Conservation (phyloP, 495 filamentous ascomycete species). For the Diplogelasinospora grovesii region DNA sequence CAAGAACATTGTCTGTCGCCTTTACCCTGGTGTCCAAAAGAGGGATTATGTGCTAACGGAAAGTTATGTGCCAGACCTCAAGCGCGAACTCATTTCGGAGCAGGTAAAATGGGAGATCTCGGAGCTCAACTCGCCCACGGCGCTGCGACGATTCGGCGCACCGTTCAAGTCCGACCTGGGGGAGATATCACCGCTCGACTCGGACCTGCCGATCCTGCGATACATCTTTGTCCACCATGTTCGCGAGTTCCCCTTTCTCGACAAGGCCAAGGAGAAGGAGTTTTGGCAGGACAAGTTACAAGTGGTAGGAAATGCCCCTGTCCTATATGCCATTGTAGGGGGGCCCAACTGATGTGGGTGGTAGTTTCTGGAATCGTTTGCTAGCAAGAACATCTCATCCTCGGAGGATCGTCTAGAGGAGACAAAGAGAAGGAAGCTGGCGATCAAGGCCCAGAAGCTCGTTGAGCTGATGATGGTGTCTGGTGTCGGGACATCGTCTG, state of each 20-base stretch:
- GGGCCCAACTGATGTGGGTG: conserved; percentile 7
- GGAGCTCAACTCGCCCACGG: conserved; percentile 90
- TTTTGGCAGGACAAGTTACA: conserved; percentile 99
- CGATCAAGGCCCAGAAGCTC: conserved; percentile 86
- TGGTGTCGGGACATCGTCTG: conserved; percentile 88
- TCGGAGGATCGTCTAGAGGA: conserved; percentile 94
- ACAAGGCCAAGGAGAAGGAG: conserved; percentile 93
- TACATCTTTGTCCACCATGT: conserved; percentile 99
- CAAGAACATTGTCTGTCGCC: conserved; percentile 85
- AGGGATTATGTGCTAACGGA: no score
- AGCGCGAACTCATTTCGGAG: conserved; percentile 85
- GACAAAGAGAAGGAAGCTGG: conserved; percentile 89
- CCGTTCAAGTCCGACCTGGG: conserved; percentile 89
- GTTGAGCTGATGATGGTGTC: conserved; percentile 99
- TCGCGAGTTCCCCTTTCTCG: conserved; percentile 93
- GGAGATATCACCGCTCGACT: conserved; percentile 88
- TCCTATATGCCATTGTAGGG: neutral
- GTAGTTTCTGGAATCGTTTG: conserved; percentile 94
- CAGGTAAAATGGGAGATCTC: conserved; percentile 84
- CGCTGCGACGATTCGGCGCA: conserved; percentile 88
- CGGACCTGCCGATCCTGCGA: conserved; percentile 84
- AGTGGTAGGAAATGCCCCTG: conserved; percentile 80
- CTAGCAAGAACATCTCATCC: conserved; percentile 94
- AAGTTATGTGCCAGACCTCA: conserved; percentile 81
- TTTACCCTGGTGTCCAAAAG: no score